phyloP scores from a whole-genome alignment of 352 stramenopile genomes.

The Phytophthora kernoviae region DNA sequence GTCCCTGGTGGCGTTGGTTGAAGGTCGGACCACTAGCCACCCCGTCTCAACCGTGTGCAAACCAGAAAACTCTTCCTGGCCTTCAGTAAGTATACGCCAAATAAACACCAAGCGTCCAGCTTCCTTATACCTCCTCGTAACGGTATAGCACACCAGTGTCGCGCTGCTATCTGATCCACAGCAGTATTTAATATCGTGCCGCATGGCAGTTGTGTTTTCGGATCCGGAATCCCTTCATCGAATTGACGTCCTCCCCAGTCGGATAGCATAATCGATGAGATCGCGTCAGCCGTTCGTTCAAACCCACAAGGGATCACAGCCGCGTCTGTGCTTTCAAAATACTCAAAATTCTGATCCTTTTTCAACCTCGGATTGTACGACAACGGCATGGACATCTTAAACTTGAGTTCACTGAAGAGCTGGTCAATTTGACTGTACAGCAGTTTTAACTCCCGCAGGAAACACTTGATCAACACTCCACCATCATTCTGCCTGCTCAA shows the following conservation, averaged over 20 bases:
- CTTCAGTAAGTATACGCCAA: slow-evolving; percentile 39
- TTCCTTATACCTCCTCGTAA: slow-evolving; percentile 49
- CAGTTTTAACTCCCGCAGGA: slow-evolving; percentile 18
- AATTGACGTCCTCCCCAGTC: slow-evolving; percentile 1
- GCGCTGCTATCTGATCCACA: slow-evolving; percentile 2
- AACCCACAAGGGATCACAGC: slow-evolving; percentile 17
- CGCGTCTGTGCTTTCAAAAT: slow-evolving; percentile 27
- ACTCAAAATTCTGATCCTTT: slow-evolving; percentile 14
- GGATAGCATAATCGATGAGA: background rate
- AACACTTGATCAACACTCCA: slow-evolving; percentile 23
- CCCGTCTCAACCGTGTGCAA: slow-evolving; percentile 22
- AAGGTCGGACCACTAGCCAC: slow-evolving; percentile 10
- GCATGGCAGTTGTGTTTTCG: slow-evolving; percentile 40
- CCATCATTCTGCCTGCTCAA: background rate
- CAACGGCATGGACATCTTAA: too few species aligned
- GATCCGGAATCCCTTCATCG: slow-evolving; percentile 15
- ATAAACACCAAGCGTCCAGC: slow-evolving; percentile 48
- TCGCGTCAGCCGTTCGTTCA: slow-evolving; percentile 9
- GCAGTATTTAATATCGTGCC: slow-evolving; percentile 23
- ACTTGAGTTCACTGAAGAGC: too few species aligned
- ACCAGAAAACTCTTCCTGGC: slow-evolving; percentile 14
- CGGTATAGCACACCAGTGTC: slow-evolving; percentile 20
- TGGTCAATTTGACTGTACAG: too few species aligned
- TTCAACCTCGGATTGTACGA: background rate
- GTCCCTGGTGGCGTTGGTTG: too few species aligned